Evolutionary conservation across 345 rosid species (phyloP).

Genomic region (Brassica napus): DNA sequence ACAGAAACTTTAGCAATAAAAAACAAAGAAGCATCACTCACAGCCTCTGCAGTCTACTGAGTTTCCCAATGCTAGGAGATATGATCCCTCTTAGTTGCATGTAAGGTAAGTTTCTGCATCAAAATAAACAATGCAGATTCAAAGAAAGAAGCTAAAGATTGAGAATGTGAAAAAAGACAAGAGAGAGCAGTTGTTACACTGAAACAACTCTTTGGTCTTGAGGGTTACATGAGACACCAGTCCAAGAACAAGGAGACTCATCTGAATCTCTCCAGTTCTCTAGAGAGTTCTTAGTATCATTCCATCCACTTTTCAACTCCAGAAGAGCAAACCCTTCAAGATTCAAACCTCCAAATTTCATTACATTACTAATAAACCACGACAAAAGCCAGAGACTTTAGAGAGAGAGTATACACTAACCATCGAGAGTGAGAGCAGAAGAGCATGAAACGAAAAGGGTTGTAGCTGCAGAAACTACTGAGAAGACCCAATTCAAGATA

Average conservation of each 20-base stretch:
- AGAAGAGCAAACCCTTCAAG: constrained; percentile 65
- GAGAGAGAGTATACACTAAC: constrained; percentile 22
- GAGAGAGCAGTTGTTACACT: constrained; percentile 46
- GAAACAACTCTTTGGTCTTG: constrained; percentile 69
- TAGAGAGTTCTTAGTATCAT: constrained; percentile 70
- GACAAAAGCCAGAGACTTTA: neutral
- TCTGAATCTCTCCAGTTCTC: constrained; percentile 74
- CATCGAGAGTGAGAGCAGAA: constrained; percentile 38
- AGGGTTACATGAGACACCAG: constrained; percentile 77
- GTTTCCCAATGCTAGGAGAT: constrained; percentile 90
- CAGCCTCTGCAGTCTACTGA: constrained; percentile 76
- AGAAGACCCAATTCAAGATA: constrained; percentile 19
- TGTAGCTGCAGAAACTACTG: constrained; percentile 10
- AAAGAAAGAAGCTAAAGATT: constrained; percentile 1
- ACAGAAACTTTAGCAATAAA: neutral
- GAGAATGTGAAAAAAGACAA: constrained; percentile 7
- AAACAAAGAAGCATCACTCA: constrained; percentile 44
- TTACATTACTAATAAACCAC: neutral
- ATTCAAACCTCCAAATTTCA: neutral
- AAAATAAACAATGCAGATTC: neutral
- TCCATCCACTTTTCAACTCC: constrained; percentile 66
- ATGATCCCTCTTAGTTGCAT: constrained; percentile 84
- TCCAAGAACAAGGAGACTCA: constrained; percentile 85
- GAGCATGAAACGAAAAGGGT: constrained; percentile 34
- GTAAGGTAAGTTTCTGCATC: constrained; percentile 75